Evolutionary conservation across 768 basidiomycete species (phyloP).

Genomic region (Phylloporus sp.): DNA sequence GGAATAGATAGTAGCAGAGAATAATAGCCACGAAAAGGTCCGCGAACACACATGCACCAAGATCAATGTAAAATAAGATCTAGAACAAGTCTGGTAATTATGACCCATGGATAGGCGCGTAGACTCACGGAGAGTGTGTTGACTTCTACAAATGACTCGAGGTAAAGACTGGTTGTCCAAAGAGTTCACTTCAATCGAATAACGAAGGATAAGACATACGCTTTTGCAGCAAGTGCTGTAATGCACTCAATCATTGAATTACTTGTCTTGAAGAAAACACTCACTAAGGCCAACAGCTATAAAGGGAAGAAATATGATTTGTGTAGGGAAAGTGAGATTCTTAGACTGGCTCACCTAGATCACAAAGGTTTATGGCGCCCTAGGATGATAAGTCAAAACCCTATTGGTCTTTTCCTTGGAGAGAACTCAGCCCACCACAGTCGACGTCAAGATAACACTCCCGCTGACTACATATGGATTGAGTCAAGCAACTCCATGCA

Average conservation of each 20-base stretch:
- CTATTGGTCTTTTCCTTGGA: not conserved
- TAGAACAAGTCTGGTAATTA: slow-evolving; percentile 20
- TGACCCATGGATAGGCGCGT: not conserved
- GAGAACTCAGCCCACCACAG: slow-evolving; percentile 40
- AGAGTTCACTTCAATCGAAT: not conserved
- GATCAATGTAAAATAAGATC: slow-evolving; percentile 49
- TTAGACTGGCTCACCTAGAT: slow-evolving; percentile 39
- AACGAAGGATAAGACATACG: slow-evolving; percentile 31
- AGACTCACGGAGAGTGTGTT: slow-evolving; percentile 37
- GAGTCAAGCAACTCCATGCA: slow-evolving; percentile 17
- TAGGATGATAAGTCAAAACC: slow-evolving; percentile 17
- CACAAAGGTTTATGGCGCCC: slow-evolving; percentile 36
- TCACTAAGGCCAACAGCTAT: slow-evolving; percentile 12
- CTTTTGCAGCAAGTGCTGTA: slow-evolving; percentile 48
- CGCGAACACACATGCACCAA: slow-evolving; percentile 44
- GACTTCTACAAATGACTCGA: slow-evolving; percentile 36
- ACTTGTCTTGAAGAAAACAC: not conserved
- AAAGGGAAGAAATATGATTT: not conserved
- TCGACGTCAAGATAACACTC: slow-evolving; percentile 39
- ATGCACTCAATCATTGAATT: not conserved
- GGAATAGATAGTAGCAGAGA: slow-evolving; percentile 45
- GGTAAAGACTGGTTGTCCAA: slow-evolving; percentile 32
- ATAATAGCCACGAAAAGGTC: slow-evolving; percentile 50
- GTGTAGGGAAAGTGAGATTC: not conserved
- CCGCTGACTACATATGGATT: slow-evolving; percentile 37